These are phyloP conservation scores for Neurospora sp. DNA, from an alignment of 495 filamentous ascomycete species.

Conservation along the genomic window DNA sequence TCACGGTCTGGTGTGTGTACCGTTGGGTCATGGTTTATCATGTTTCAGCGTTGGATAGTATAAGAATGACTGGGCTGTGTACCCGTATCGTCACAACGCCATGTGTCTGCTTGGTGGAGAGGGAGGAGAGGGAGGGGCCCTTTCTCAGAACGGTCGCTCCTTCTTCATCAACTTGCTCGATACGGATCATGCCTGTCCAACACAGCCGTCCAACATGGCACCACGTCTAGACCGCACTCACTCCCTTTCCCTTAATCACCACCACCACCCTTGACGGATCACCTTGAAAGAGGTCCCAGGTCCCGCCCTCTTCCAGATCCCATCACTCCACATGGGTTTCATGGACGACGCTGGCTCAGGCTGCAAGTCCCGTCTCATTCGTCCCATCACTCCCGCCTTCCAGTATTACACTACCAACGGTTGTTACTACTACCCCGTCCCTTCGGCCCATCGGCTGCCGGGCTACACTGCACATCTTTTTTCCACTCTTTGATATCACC, in stretches of 20 bases:
- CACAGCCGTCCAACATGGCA: slow-evolving; percentile 12
- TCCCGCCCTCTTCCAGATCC: background rate
- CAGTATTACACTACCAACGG: background rate
- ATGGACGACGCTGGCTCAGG: background rate
- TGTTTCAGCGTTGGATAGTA: background rate
- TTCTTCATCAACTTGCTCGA: background rate
- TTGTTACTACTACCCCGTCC: slow-evolving; percentile 4
- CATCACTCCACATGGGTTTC: background rate
- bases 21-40: background rate
- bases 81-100: background rate
- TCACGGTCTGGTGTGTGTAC: background rate
- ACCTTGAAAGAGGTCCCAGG: background rate
- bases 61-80: background rate
- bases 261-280: background rate
- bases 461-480: slow-evolving; percentile 9
- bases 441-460: slow-evolving; percentile 10
- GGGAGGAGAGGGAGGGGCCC: background rate
- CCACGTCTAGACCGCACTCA: slow-evolving; percentile 13
- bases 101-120: background rate
- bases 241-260: background rate
- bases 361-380: background rate
- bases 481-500: slow-evolving; percentile 11
- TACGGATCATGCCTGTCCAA: slow-evolving; percentile 19
- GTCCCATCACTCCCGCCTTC: background rate
- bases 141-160: background rate